phyloP scores from a whole-genome alignment of 2,329 filamentous ascomycete species.

The Penicillium expansum region DNA sequence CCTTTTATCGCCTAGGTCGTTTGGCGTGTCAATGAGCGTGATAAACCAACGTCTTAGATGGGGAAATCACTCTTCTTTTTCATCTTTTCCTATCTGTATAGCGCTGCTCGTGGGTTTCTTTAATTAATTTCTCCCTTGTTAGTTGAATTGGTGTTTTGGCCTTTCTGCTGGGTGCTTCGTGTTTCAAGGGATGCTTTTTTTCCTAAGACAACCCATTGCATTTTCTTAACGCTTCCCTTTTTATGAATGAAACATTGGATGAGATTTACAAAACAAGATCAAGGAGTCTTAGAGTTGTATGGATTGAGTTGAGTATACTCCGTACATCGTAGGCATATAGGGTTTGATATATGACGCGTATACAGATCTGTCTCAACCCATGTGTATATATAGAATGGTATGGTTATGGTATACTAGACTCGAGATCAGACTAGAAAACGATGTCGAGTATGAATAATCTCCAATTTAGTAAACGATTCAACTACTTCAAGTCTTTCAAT shows the following conservation, averaged over 20 bases:
- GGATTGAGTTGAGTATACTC: background rate
- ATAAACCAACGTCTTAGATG: constrained; percentile 30
- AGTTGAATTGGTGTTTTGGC: constrained; percentile 21
- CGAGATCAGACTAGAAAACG: no score
- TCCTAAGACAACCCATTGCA: constrained; percentile 18
- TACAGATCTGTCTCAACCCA: background rate
- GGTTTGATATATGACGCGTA: background rate
- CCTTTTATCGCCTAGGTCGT: constrained; percentile 29
- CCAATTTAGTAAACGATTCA: background rate
- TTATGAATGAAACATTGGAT: constrained; percentile 8
- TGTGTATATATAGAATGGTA: background rate
- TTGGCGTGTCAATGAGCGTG: constrained; percentile 31
- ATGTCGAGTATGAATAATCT: background rate
- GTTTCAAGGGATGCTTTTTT: constrained; percentile 7
- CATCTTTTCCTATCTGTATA: constrained; percentile 28
- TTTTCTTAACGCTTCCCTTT: constrained; percentile 4
- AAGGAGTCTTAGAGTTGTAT: background rate
- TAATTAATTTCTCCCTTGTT: constrained; percentile 43
- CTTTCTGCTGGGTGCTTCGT: constrained; percentile 15
- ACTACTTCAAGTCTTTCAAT: background rate
- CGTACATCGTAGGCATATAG: background rate
- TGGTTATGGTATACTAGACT: background rate
- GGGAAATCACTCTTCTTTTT: constrained; percentile 22
- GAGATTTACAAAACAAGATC: background rate
- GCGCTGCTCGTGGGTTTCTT: constrained; percentile 48